These are phyloP conservation scores for Magnusiomyces paraingens DNA, from an alignment of 1,139 yeast species.

Conservation along the genomic window DNA sequence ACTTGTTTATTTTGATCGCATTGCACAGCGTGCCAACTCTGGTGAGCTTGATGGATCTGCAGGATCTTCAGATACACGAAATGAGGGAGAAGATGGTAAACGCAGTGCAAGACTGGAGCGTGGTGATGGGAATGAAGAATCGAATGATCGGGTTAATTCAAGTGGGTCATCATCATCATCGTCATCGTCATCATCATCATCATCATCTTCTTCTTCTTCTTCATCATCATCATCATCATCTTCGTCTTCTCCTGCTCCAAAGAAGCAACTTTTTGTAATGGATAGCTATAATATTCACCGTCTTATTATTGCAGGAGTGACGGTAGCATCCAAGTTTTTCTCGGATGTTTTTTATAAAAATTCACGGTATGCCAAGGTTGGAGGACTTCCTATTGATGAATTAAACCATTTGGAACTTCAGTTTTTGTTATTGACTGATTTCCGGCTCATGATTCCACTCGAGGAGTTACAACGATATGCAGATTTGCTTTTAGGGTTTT, in stretches of 20 bases:
- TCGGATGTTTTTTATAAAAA: slow-evolving; percentile 95
- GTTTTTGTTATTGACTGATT: slow-evolving; percentile 76
- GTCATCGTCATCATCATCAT: slow-evolving; percentile 10
- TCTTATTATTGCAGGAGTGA: slow-evolving; percentile 89
- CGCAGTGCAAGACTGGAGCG: slow-evolving; percentile 19
- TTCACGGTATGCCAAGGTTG: slow-evolving; percentile 93
- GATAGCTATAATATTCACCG: slow-evolving; percentile 94
- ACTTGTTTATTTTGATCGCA: slow-evolving; percentile 88
- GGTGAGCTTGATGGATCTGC: slow-evolving; percentile 28
- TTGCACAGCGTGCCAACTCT: slow-evolving; percentile 79
- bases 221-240: slow-evolving; percentile 12
- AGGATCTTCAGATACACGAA: neutral
- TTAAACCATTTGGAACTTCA: slow-evolving; percentile 88
- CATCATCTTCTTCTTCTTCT: slow-evolving; percentile 12
- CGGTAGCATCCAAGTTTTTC: slow-evolving; percentile 92
- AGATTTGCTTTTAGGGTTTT: slow-evolving; percentile 73
- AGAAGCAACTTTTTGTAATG: slow-evolving; percentile 71
- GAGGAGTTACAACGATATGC: slow-evolving; percentile 92
- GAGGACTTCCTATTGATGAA: slow-evolving; percentile 93
- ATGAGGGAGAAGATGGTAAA: neutral
- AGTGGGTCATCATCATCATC: slow-evolving; percentile 17
- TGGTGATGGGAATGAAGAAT: no score
- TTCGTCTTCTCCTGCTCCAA: slow-evolving; percentile 12
- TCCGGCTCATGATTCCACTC: slow-evolving; percentile 76
- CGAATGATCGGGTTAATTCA: no score